Evolutionary conservation across 1,139 yeast genomes (phyloP), one percentile per base, ranked within the genome.

Genomic region (Blastobotrys petasosporus): DNA sequence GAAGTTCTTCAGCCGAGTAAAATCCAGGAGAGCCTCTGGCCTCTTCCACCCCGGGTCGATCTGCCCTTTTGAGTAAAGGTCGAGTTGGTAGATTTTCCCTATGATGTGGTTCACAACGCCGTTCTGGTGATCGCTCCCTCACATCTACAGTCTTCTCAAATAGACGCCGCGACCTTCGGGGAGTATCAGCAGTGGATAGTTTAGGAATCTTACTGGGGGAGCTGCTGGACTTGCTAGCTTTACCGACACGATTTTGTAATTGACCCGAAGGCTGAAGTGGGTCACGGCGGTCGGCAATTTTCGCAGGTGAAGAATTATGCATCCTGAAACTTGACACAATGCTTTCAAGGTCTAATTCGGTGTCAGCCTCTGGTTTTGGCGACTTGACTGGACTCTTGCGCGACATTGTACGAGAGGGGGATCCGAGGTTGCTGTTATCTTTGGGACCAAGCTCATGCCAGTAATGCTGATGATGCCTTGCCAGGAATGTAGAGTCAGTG

Each of bases 101-200:
- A 37, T 55, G 59, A 29, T 47, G 47, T 4, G 59, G 59, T 29
- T 46, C 55, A 38, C 56, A 55, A 12, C 53, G 37, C 25, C 59
- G 42, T 11, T 51, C 55, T 7, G 56, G 56, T 6, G 56, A 51
- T 41, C 51, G 31, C 15, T 41, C 45, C 6, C 51, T 41, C 3
- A 45, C 36, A n/a, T 51, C 55, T 23, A 41, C 35, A 12, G 48
- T 53, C 30, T 46, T 39, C 33, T 54, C 56, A 13, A 48, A 41
- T 20, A 52, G 43, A 13, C 55, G 39, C 13, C 45, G 32, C 2
- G 57, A 52, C 17, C 54, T 32, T 38, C 55, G 20, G 11, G 48
- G 48, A 6, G 45, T 28, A 10, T 31, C 31, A 1, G 4, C 37
- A 12, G 25, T 12, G 8, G 16, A 17, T 16, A 15, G 11, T 13